Base-by-base conservation (phyloP, 768 basidiomycete genomes). In the Tricholoma flavovirens region DNA sequence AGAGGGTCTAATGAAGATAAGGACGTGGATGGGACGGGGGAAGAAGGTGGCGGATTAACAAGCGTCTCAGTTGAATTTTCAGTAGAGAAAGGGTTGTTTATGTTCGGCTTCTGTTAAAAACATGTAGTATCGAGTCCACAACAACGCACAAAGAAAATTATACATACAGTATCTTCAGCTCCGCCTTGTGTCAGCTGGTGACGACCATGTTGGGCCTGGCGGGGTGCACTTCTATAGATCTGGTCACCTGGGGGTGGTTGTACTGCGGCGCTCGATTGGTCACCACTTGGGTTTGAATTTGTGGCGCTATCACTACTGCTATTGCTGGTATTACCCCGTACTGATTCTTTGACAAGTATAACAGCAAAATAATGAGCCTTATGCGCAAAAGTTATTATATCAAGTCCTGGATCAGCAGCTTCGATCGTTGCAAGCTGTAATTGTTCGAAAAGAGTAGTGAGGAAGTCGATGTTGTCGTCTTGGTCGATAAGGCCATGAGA, bases 391-490 rank as follows among this genome's bases (percentile, higher is more conserved):
- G 75, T 72, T 15, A 79, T 46, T 1, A 80, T 54, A 59, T 79
- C 78, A 26, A 73, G 55, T 4, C 59, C 57, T 0, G 73, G 71
- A 55, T 69, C 60, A 5, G 74, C 69, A 5, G 70, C 62, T 43
- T 81, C 81, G 5, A 77, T 66, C 1, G 77, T 71, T 40, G 65
- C 64, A 12, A 72, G 62, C 57, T 78, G 78, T 36, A 81, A 68
- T 46, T 76, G 61, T 35, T 74, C 74, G 59, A 73, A 80, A 29
- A 74, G 67, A 1, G 49, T 22, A 19, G 54, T 32, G 22, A 80
- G 64, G 1, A 58, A 14, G 29, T 79, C 76, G 19, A 77, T 56
- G 33, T 72, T 56, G 5, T 72, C 70, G 53, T 79, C 78, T 36
- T 71, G 73, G 5, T 69, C 76, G 0, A 61, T 54, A 14, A 79